These are phyloP conservation scores for Austroboletus niveus DNA, from an alignment of 1,284 basidiomycete genomes.

Conservation along the genomic window DNA sequence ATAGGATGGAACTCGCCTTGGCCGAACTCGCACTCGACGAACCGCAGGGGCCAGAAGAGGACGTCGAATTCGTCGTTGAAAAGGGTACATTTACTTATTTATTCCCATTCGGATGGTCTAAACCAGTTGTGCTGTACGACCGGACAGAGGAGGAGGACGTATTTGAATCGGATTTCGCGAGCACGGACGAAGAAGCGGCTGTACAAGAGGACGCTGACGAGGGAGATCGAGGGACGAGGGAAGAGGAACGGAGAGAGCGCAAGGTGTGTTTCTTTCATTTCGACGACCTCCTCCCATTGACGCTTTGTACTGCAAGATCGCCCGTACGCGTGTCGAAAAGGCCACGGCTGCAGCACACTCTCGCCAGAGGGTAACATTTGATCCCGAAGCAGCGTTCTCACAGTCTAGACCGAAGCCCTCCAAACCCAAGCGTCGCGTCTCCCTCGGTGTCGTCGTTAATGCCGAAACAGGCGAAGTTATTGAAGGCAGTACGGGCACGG, in stretches of 20 bases:
- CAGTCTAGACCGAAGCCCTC: conserved; percentile 30
- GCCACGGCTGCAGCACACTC: conserved; percentile 63
- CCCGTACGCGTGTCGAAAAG: conserved; percentile 54
- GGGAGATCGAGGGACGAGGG: conserved; percentile 52
- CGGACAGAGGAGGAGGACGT: conserved; percentile 70
- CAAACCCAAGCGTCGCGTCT: conserved; percentile 51
- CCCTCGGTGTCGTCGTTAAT: conserved; percentile 51
- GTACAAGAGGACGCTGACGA: conserved; percentile 48
- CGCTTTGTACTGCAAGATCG: conserved; percentile 39
- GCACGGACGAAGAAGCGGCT: conserved; percentile 70
- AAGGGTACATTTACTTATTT: conserved; percentile 42
- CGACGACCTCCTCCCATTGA: neutral
- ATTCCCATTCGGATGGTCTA: neutral
- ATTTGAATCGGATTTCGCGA: conserved; percentile 79
- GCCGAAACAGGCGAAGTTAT: conserved; percentile 58
- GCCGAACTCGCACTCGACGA: conserved; percentile 68
- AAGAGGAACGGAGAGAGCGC: conserved; percentile 59
- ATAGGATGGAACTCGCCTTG: conserved; percentile 70
- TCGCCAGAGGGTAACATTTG: conserved; percentile 62
- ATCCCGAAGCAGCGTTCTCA: conserved; percentile 41
- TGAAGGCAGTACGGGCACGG: conserved; percentile 23
- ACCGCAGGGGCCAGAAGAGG: conserved; percentile 63
- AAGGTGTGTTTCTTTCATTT: conserved; percentile 41
- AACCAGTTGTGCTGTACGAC: neutral
- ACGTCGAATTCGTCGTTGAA: conserved; percentile 64